These are phyloP conservation scores for Syzygium aromaticum DNA, from an alignment of 345 rosid genomes.

Conservation along the genomic window DNA sequence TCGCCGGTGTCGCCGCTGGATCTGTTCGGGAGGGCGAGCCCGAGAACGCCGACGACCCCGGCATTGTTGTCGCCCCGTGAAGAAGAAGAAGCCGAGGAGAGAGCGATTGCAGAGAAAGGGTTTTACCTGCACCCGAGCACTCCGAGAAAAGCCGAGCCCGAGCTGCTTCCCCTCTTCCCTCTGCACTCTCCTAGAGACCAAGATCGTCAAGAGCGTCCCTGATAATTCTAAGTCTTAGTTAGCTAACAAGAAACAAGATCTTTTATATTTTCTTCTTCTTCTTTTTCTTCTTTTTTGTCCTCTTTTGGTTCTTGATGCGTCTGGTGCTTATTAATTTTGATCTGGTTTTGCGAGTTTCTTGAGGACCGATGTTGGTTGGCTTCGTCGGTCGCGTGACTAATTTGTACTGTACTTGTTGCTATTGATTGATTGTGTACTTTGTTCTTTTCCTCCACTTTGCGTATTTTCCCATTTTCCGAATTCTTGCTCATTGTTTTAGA, in stretches of 20 bases:
- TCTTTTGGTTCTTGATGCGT: neutral
- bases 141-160: conserved; percentile 30
- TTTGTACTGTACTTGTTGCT: neutral
- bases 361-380: neutral
- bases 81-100: conserved; percentile 23
- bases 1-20: conserved; percentile 82
- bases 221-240: neutral
- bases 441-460: neutral
- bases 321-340: neutral
- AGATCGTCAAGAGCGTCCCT: conserved; percentile 1
- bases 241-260: neutral
- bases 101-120: conserved; percentile 51
- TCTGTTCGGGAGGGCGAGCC: conserved; percentile 28
- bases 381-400: neutral
- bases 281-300: neutral
- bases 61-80: conserved; percentile 18
- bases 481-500: neutral
- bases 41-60: conserved; percentile 21
- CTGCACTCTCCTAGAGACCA: conserved; percentile 42
- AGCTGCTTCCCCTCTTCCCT: conserved; percentile 71
- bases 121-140: conserved; percentile 70
- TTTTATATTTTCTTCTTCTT: neutral
- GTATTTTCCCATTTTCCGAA: neutral
- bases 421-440: neutral
- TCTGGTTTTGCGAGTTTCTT: neutral